Conservation (phyloP, 805 yeast species). For the Sugiyamaella mastotermitis region DNA sequence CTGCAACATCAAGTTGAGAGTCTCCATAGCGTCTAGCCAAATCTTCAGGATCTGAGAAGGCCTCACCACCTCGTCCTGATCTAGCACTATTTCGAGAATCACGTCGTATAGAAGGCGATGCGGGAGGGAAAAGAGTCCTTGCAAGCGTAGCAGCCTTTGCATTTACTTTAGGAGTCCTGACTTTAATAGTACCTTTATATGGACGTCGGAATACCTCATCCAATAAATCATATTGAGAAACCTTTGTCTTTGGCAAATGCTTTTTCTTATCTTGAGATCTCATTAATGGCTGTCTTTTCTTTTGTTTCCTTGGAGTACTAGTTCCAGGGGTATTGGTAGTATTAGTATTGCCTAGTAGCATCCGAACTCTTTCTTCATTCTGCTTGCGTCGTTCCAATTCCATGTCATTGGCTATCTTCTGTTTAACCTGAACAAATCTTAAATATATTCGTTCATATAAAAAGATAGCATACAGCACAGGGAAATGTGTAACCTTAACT, state of each 20-base stretch:
- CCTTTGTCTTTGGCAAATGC: constrained; percentile 5
- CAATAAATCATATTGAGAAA: constrained; percentile 25
- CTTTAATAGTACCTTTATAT: constrained; percentile 22
- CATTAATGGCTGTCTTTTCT: constrained; percentile 7
- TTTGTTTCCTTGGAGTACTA: constrained; percentile 5
- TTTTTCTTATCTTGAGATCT: constrained; percentile 4
- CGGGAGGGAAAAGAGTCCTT: constrained; percentile 1
- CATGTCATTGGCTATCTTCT: constrained; percentile 3
- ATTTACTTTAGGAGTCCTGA: constrained; percentile 10
- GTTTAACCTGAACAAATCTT: constrained; percentile 10
- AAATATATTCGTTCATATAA: constrained; percentile 27
- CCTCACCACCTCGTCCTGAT: constrained; percentile 2
- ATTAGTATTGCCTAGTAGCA: background rate
- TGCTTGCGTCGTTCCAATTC: constrained; percentile 7
- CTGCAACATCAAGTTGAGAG: constrained; percentile 3
- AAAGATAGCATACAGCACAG: constrained; percentile 30
- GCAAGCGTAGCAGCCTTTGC: background rate
- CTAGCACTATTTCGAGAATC: constrained; percentile 1
- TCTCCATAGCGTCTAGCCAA: constrained; percentile 1
- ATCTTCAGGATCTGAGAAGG: constrained; percentile 8
- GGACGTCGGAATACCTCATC: constrained; percentile 28
- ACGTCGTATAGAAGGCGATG: background rate
- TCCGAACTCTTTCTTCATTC: constrained; percentile 3
- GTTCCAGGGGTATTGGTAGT: background rate
- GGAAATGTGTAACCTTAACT: constrained; percentile 34